phyloP scores from a whole-genome alignment of 2,329 filamentous ascomycete genomes.

The Ophiognomonia clavigignenti-juglandacearum region DNA sequence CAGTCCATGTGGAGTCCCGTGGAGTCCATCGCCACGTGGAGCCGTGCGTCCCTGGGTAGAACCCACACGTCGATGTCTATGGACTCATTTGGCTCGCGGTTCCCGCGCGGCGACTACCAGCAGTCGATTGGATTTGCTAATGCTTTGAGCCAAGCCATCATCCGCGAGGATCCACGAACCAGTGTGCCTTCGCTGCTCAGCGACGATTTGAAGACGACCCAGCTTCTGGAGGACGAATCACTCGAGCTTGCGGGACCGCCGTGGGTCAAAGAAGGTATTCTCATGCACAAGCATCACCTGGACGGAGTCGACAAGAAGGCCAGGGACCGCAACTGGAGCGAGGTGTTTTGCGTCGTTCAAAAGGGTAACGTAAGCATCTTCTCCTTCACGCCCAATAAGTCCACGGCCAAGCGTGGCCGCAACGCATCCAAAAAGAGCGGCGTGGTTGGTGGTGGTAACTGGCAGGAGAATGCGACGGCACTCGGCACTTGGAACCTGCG shows the following conservation, averaged over 20 bases:
- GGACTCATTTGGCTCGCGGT: constrained; percentile 78
- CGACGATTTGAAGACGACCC: constrained; percentile 54
- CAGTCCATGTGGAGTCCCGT: constrained; percentile 86
- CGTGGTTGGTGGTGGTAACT: constrained; percentile 90
- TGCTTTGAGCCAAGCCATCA: constrained; percentile 92
- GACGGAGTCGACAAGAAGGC: constrained; percentile 87
- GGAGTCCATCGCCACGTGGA: constrained; percentile 87
- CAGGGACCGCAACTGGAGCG: constrained; percentile 90
- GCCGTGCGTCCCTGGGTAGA: constrained; percentile 85
- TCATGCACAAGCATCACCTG: constrained; percentile 94
- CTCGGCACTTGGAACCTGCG: constrained; percentile 82
- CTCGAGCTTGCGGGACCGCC: constrained; percentile 90
- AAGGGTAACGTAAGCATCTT: constrained; percentile 93
- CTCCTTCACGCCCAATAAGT: constrained; percentile 82
- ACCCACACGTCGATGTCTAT: constrained; percentile 90
- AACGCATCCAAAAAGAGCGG: constrained; percentile 48
- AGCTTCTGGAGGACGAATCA: constrained; percentile 85
- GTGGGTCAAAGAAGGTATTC: constrained; percentile 94
- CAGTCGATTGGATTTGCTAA: constrained; percentile 98
- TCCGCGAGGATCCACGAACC: constrained; percentile 69
- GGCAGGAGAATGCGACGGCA: constrained; percentile 93
- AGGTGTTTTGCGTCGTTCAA: constrained; percentile 94
- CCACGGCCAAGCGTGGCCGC: constrained; percentile 49
- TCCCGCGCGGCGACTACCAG: constrained; percentile 77
- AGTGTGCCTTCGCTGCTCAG: constrained; percentile 48